Evolutionary conservation across 768 basidiomycete species (phyloP), one percentile per base, ranked within the genome.

Genomic region (Amanita jacksonii): DNA sequence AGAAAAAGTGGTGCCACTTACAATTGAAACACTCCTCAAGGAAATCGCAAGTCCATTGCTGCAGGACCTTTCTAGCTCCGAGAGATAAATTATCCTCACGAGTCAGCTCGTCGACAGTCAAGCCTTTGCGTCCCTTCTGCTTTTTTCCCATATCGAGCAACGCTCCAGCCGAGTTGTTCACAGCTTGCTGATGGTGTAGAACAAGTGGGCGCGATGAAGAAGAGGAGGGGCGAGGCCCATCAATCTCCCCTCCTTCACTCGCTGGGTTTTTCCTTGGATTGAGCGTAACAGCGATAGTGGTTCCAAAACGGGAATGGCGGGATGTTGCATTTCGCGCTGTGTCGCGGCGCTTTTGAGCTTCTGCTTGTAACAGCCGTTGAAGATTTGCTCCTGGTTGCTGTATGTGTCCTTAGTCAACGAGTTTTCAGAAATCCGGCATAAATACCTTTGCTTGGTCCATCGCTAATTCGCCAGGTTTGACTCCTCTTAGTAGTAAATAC

Each of bases 231-330:
- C 54, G 43, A 20, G 52, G 49, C 36, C 54, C 57, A 54, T 44
- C 20, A 54, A 51, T 31, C 56, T 51, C 43, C 54, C 54, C 33
- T 44, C 42, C 24, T 52, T 24, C 28, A 27, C 41, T 35, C 34
- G 45, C 52, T 34, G 48, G 54, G 42, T 64, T 68, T 59, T 74
- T 77, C 50, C 72, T 74, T 10, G 79, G 60, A 47, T 81, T 84
- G 33, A 85, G 67, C 49, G 72, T 76, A 42, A 99, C 82, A 16
- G 84, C 67, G 51, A 98, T 82, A 7, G 93, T 98, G 2, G 96
- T 98, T 1, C 96, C 96, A 62, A 99, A 99, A 38, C 93, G 80
- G 19, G 91, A 90, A 64, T 99, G 96, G 24, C 96, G 76, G 16
- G 90, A 86, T 41, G 80, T 64, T 13, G 70, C 63, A 28, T 65